Conservation (phyloP, 2,329 filamentous ascomycete genomes). For the Blastomyces silverae region DNA sequence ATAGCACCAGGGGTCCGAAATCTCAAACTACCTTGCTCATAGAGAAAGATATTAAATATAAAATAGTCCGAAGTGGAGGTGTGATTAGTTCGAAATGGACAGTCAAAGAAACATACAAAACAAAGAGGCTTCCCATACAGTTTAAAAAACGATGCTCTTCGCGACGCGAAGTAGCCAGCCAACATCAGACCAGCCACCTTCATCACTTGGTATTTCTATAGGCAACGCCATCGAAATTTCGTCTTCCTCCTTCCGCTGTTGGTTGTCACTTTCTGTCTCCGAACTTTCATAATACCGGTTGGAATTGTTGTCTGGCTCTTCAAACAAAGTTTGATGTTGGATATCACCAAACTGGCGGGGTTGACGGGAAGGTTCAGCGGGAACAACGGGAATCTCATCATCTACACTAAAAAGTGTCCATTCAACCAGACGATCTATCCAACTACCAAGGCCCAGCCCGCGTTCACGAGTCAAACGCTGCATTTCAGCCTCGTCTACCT, state of each 20-base stretch:
- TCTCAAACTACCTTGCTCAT: neutral
- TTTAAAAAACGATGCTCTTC: slow-evolving; percentile 28
- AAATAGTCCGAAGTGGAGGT: neutral
- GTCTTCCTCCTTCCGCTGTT: slow-evolving; percentile 28
- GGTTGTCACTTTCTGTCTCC: slow-evolving; percentile 17
- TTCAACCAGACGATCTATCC: slow-evolving; percentile 53
- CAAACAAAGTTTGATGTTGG: slow-evolving; percentile 13
- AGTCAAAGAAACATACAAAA: neutral
- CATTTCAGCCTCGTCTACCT: slow-evolving; percentile 49
- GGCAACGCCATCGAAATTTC: slow-evolving; percentile 13
- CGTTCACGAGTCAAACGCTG: slow-evolving; percentile 46
- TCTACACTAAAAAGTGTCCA: slow-evolving; percentile 52
- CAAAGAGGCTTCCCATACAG: neutral
- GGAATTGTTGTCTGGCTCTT: slow-evolving; percentile 23
- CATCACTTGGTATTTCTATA: slow-evolving; percentile 32
- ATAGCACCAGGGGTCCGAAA: neutral
- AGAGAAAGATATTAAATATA: neutral
- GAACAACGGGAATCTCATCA: slow-evolving; percentile 34
- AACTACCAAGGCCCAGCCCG: slow-evolving; percentile 51
- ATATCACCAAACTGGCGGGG: slow-evolving; percentile 31
- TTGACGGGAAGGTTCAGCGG: slow-evolving; percentile 11
- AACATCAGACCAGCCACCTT: slow-evolving; percentile 53
- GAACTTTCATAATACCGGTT: slow-evolving; percentile 18
- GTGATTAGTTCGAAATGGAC: neutral
- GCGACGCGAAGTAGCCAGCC: slow-evolving; percentile 53